Evolutionary conservation across 225 moss, liverwort and hornwort genomes (phyloP), one percentile per base, ranked within the genome.

Genomic region (Straminergon stramineum): DNA sequence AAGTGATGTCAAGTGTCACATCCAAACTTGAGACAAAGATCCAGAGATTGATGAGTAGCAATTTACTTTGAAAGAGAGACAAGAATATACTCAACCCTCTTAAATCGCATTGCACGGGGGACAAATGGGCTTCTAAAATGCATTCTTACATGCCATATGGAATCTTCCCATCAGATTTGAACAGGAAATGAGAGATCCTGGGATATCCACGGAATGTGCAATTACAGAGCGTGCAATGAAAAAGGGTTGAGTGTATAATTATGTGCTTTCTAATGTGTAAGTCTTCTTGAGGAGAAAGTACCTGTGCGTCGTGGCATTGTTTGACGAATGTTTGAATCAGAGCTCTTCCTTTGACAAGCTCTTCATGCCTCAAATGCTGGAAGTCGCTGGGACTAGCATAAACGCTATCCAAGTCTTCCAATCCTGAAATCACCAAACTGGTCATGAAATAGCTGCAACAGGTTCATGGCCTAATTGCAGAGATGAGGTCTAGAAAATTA

Each of bases 341-440:
- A 11, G 90, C 71, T 56, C 66, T 84, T 81, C 92, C 92, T 88
- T 95, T 93, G 51, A 74, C 84, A 34, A 32, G 89, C 89, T 95
- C 93, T 56, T 90, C 84, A 52, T 91, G 67, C 81, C 89, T 88
- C 62, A 58, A 90, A 82, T 91, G 92, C 73, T 92, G 77, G 79
- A 96, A 93, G 87, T 98, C 98, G 79, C 94, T 93, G 32, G 91
- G 86, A 90, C 93, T 96, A 89, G 98, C 97, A 77, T 95, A 98
- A 34, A 98, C 89, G 87, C 98, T 98, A 84, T 98, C 98, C 62
- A 95, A 79, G 63, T 97, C 98, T 78, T 95, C 90, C 57, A 91
- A 32, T 57, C 95, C 97, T 98, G 93, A 61, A 87, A 78, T 69
- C 86, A 88, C 48, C 86, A 81, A 84, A 87, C 51, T 51, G 85